Percentiles rank a stretch among this genome's conserved stretches.
These are phyloP conservation scores for Apiotrichum sp. DNA, from an alignment of 1,284 basidiomycete species.

Conservation along the genomic window DNA sequence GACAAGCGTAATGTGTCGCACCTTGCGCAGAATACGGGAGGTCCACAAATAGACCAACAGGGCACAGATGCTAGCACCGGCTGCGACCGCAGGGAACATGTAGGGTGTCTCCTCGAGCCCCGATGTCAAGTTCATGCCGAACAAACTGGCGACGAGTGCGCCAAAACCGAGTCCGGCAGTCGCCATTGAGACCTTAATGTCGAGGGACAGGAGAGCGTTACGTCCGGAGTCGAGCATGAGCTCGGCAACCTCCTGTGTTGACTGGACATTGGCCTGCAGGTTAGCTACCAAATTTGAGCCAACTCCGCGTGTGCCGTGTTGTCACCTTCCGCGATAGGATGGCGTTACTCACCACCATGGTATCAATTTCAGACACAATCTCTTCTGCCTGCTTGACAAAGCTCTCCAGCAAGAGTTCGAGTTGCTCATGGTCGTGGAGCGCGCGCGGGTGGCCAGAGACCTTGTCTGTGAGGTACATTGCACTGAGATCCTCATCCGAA, in stretches of 20 bases:
- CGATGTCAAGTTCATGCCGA: conserved; percentile 82
- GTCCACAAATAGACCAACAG: conserved; percentile 39
- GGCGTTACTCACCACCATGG: conserved; percentile 58
- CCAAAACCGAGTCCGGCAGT: conserved; percentile 90
- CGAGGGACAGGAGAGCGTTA: conserved; percentile 83
- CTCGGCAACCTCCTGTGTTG: conserved; percentile 96
- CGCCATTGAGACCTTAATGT: conserved; percentile 88
- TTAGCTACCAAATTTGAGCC: background rate
- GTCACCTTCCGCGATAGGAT: background rate
- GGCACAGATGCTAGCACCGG: conserved; percentile 34
- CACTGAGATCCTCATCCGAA: conserved; percentile 87
- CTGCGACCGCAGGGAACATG: conserved; percentile 44
- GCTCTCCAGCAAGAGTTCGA: conserved; percentile 86
- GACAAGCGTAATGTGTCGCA: conserved; percentile 39
- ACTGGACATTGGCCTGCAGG: conserved; percentile 71
- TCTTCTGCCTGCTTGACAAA: conserved; percentile 95
- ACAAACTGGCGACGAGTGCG: conserved; percentile 83
- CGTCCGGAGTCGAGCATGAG: conserved; percentile 94
- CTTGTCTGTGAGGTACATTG: conserved; percentile 85
- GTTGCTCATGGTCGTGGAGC: conserved; percentile 78
- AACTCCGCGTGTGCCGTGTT: too few relatives aligned
- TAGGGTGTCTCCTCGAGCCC: conserved; percentile 42
- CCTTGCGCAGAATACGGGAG: conserved; percentile 32
- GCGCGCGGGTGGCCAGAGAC: conserved; percentile 56
- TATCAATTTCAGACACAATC: conserved; percentile 86